A percentile compares a stretch with the other conserved stretches of the same genome.
These are phyloP conservation scores for Byssothecium circinans DNA, from an alignment of 2,329 filamentous ascomycete genomes.

Conservation along the genomic window DNA sequence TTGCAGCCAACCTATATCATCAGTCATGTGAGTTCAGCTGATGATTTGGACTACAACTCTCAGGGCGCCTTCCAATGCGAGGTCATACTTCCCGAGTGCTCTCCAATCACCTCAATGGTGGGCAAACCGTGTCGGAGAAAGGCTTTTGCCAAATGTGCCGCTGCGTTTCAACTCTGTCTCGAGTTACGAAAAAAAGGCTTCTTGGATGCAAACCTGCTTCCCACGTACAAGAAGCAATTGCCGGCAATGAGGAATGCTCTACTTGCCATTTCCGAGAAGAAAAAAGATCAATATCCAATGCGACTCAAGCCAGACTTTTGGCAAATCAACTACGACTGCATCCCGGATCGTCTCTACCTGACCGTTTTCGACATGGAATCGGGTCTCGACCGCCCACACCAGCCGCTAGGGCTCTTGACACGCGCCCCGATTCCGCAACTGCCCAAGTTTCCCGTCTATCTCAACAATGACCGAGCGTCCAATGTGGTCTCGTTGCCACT, in stretches of 20 bases:
- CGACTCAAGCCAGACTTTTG: slow-evolving; percentile 77
- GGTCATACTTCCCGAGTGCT: slow-evolving; percentile 73
- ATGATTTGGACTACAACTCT: slow-evolving; percentile 9
- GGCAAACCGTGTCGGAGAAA: slow-evolving; percentile 71
- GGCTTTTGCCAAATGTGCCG: slow-evolving; percentile 79
- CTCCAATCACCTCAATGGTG: slow-evolving; percentile 67
- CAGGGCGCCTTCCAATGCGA: slow-evolving; percentile 60
- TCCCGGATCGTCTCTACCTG: slow-evolving; percentile 60
- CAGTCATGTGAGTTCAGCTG: slow-evolving; percentile 8
- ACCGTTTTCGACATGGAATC: slow-evolving; percentile 64
- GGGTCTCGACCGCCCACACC: slow-evolving; percentile 61
- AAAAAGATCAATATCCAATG: slow-evolving; percentile 74
- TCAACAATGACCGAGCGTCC: slow-evolving; percentile 65
- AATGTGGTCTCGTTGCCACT: slow-evolving; percentile 57
- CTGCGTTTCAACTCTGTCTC: slow-evolving; percentile 81
- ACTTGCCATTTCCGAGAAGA: slow-evolving; percentile 78
- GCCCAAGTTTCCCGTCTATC: slow-evolving; percentile 70
- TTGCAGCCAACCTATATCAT: slow-evolving; percentile 64
- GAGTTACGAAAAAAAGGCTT: slow-evolving; percentile 66
- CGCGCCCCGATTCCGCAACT: slow-evolving; percentile 65
- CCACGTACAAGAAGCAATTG: slow-evolving; percentile 69
- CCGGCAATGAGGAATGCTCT: slow-evolving; percentile 86
- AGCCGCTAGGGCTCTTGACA: slow-evolving; percentile 71
- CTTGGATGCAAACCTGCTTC: slow-evolving; percentile 73
- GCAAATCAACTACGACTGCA: slow-evolving; percentile 50